Percentiles rank a stretch among this genome's conserved stretches.
Conservation (phyloP, 1,139 yeast species). For the Suhomyces wounanorum region DNA sequence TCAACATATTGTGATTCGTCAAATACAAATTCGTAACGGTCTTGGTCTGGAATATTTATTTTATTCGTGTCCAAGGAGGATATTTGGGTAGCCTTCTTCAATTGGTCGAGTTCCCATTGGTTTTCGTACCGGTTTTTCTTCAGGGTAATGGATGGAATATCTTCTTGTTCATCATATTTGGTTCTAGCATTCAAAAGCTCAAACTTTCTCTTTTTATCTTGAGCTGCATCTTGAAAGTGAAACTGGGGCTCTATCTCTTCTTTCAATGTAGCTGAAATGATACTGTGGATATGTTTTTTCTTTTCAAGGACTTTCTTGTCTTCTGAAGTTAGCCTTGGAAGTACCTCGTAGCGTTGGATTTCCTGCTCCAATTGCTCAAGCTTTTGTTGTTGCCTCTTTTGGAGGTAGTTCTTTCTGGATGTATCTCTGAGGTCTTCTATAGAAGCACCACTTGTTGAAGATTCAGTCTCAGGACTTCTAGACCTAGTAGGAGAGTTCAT, state of each 20-base stretch:
- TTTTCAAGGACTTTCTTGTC: conserved; percentile 56
- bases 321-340: conserved; percentile 45
- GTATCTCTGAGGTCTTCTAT: not conserved
- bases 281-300: conserved; percentile 47
- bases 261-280: conserved; percentile 21
- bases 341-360: conserved; percentile 43
- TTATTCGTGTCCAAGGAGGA: conserved; percentile 40
- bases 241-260: conserved; percentile 2
- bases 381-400: conserved; percentile 30
- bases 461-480: not conserved
- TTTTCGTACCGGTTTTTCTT: conserved; percentile 35
- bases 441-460: not conserved
- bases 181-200: conserved; percentile 39
- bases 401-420: conserved; percentile 32
- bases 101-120: conserved; percentile 69
- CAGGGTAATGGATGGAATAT: conserved; percentile 10
- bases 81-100: conserved; percentile 45
- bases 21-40: conserved; percentile 76
- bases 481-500: not conserved
- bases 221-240: conserved; percentile 9
- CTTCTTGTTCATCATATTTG: conserved; percentile 24
- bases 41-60: conserved; percentile 48
- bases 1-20: conserved; percentile 76
- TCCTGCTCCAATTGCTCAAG: conserved; percentile 22
- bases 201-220: conserved; percentile 52